phyloP scores from a whole-genome alignment of 1,284 basidiomycete genomes.

The Sporisorium exsertum region DNA sequence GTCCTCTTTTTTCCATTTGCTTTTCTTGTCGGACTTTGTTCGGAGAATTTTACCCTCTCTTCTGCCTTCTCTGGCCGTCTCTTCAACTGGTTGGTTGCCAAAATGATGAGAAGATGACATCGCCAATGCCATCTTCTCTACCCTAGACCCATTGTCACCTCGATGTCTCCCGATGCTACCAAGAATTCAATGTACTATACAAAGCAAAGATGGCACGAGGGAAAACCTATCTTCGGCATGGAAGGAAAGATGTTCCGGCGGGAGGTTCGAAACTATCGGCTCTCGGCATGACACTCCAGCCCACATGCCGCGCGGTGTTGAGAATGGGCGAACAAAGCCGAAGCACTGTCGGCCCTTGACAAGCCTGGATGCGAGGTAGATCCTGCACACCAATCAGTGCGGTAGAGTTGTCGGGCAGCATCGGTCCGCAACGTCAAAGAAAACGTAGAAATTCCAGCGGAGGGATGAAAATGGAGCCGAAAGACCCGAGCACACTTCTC shows the following conservation, averaged over 20 bases:
- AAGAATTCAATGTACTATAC: not conserved
- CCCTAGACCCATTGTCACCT: not conserved
- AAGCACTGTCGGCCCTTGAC: not conserved
- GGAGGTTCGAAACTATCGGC: not conserved
- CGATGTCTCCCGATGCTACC: not conserved
- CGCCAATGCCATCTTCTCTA: not conserved
- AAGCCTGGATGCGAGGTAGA: not conserved
- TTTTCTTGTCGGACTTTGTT: not conserved
- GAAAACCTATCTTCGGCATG: not conserved
- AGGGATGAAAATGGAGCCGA: not conserved
- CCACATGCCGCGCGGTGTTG: not conserved
- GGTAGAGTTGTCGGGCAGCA: not conserved
- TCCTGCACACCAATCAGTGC: not conserved
- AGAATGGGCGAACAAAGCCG: not conserved
- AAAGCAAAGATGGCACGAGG: not conserved
- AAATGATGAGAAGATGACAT: no score
- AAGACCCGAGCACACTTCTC: not conserved
- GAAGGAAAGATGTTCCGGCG: not conserved
- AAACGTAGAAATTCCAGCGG: not conserved
- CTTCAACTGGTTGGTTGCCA: no score
- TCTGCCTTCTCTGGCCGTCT: no score
- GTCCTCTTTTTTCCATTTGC: not conserved
- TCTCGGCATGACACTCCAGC: not conserved
- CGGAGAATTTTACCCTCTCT: slow-evolving; percentile 2
- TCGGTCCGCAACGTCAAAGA: not conserved